These are phyloP conservation scores for Thalassiosira mediterranea DNA, from an alignment of 352 stramenopile genomes.

Conservation along the genomic window DNA sequence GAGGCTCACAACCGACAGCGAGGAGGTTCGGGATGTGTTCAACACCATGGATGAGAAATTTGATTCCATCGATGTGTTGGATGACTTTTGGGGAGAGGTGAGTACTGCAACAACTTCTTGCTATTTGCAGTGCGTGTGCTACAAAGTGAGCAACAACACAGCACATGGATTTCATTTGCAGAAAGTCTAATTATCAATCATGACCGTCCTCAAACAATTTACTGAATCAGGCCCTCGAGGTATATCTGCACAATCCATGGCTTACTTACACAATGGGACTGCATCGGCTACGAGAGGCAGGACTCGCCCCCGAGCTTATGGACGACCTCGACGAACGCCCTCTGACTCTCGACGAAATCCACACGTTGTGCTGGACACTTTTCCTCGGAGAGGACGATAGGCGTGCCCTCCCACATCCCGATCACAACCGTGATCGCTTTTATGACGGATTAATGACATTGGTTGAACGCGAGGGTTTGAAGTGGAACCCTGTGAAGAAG, in stretches of 20 bases:
- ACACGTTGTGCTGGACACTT: conserved; percentile 19
- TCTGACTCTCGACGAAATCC: conserved; percentile 54
- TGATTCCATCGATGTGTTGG: conserved; percentile 78
- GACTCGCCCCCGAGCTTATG: conserved; percentile 37
- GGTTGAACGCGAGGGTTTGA: conserved; percentile 21
- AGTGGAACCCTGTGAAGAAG: conserved; percentile 48
- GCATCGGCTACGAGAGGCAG: conserved; percentile 81
- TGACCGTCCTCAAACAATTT: too few species aligned
- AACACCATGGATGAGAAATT: conserved; percentile 71
- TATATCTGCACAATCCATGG: conserved; percentile 74
- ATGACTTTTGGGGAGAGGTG: conserved; percentile 78
- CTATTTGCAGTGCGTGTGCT: too few species aligned
- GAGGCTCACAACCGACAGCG: conserved; percentile 76
- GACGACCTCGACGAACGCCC: conserved; percentile 75
- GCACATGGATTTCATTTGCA: too few species aligned
- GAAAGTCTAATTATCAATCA: too few species aligned
- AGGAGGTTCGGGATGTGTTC: conserved; percentile 73
- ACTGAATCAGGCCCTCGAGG: too few species aligned
- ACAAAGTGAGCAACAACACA: too few species aligned
- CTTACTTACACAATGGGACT: conserved; percentile 74
- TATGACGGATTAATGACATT: neutral
- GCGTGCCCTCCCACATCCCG: conserved; percentile 16
- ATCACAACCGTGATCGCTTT: conserved; percentile 14
- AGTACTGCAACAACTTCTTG: too few species aligned
- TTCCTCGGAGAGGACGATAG: conserved; percentile 11